A percentile compares a stretch with the other conserved stretches of the same genome.
These are phyloP conservation scores for Fusarium penzigii DNA, from an alignment of 2,329 filamentous ascomycete genomes.

Conservation along the genomic window DNA sequence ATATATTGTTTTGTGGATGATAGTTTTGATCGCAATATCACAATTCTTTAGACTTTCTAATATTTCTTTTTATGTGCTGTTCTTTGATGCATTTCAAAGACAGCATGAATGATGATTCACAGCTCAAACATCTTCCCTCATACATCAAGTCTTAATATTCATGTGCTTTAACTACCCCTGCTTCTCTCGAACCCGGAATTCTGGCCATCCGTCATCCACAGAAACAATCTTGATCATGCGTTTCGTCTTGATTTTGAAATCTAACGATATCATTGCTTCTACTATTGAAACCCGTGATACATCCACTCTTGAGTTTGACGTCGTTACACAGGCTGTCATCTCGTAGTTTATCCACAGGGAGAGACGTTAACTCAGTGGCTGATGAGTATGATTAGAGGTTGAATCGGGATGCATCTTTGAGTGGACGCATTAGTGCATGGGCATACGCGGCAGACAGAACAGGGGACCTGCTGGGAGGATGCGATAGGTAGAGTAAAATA, in stretches of 20 bases:
- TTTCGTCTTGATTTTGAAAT: too few species aligned
- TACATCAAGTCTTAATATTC: background rate
- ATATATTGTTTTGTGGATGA: too few species aligned
- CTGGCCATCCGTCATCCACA: conserved; percentile 14
- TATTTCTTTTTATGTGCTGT: too few species aligned
- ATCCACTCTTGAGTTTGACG: too few species aligned
- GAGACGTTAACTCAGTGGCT: background rate
- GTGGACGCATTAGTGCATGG: conserved; percentile 30
- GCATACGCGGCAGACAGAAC: conserved; percentile 12
- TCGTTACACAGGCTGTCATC: too few species aligned
- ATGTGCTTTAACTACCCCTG: conserved; percentile 19
- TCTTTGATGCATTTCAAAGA: background rate
- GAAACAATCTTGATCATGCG: conserved; percentile 19
- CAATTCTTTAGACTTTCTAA: too few species aligned
- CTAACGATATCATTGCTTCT: too few species aligned
- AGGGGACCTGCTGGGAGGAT: conserved; percentile 20
- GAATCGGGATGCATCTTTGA: conserved; percentile 18
- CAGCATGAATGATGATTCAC: background rate
- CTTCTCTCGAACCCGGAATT: conserved; percentile 22
- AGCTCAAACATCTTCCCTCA: background rate
- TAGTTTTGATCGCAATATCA: too few species aligned
- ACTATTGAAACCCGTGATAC: too few species aligned
- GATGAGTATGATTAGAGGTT: conserved; percentile 3
- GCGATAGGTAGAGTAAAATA: conserved; percentile 7
- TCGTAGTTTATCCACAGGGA: too few species aligned